These are phyloP conservation scores for Candida loeiensis DNA, from an alignment of 805 yeast genomes.

Conservation along the genomic window DNA sequence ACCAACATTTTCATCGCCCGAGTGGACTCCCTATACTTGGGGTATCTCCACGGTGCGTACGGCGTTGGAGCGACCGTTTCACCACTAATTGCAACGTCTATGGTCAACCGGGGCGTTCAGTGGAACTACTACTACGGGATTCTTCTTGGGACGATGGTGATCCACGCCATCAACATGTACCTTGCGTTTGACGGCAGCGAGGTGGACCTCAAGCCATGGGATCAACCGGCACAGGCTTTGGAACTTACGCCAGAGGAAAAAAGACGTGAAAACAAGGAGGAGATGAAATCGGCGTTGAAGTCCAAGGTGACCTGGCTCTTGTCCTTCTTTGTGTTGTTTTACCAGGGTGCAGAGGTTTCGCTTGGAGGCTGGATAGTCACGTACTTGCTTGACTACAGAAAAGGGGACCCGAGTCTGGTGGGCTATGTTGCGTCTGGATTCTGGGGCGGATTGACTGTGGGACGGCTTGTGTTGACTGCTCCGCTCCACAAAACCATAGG, in stretches of 20 bases:
- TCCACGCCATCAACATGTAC: slow-evolving; percentile 31
- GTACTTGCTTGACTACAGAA: slow-evolving; percentile 52
- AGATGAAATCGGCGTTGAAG: slow-evolving; percentile 37
- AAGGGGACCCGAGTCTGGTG: slow-evolving; percentile 43
- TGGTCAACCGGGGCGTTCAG: slow-evolving; percentile 45
- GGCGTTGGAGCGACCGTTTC: slow-evolving; percentile 72
- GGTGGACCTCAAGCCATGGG: slow-evolving; percentile 40
- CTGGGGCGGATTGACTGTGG: slow-evolving; percentile 69
- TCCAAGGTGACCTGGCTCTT: slow-evolving; percentile 44
- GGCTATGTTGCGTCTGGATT: slow-evolving; percentile 68
- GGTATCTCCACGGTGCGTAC: slow-evolving; percentile 63
- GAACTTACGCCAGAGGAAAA: slow-evolving; percentile 1
- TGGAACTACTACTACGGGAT: slow-evolving; percentile 58
- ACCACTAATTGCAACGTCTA: slow-evolving; percentile 59
- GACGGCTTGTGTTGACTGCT: slow-evolving; percentile 52
- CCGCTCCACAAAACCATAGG: slow-evolving; percentile 38
- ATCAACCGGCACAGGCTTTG: slow-evolving; percentile 8
- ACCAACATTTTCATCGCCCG: slow-evolving; percentile 49
- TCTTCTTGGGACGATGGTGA: slow-evolving; percentile 37
- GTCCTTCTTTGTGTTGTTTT: slow-evolving; percentile 53
- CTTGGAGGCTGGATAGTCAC: slow-evolving; percentile 72
- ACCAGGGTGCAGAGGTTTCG: slow-evolving; percentile 68
- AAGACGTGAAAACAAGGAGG: slow-evolving; percentile 18
- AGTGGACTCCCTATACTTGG: slow-evolving; percentile 54
- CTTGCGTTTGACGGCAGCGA: slow-evolving; percentile 49